Base-by-base conservation (phyloP, 208 protist species). In the Leishmania amazonensis region DNA sequence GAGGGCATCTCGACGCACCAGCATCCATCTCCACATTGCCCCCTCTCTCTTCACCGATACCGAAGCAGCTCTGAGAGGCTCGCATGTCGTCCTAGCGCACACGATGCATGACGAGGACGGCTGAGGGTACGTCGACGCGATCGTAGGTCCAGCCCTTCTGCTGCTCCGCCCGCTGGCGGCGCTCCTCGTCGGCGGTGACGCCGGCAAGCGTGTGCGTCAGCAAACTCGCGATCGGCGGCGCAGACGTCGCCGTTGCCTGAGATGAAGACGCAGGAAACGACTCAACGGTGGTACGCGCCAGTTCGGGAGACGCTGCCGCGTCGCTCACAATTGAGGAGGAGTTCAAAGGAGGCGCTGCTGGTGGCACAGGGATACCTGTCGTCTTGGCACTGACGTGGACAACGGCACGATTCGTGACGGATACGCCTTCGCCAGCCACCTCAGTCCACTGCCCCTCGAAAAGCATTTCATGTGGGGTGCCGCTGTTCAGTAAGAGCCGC, bases 371-470 rank as follows among this genome's bases (percentile, higher is more conserved):
- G 47, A 31, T n/a, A 8, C 45, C 28, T 57, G 9, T 9, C 68
- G 68, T 31, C 35, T 74, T 74, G 68, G 19, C 15, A 45, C 21
- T 58, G 4, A 96, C 76, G 58, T 91, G 86, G 47, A 96, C 80
- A 40, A 96, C 83, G 11, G 88, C 91, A 7, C 82, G 76, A 81
- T 92, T 92, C 5, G 89, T 85, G 31, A 76, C 45, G 31, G 38
- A 13, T 17, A 38, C 42, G 49, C 65, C 78, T 2, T 84, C 60
- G 4, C 76, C 76, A 28, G 68, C 53, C 11, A 83, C 83, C 21
- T 91, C 87, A 24, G 81, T 85, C 92, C 94, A 97, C 31, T 80
- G 75, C 24, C 94, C 93, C 24, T 78, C 79, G 83, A 97, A 97
- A 5, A 84, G 70, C 88, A 91, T 91, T 57, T 90, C 88, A 28